Conservation (phyloP, 2,329 filamentous ascomycete species). For the Thyridium curvatum region DNA sequence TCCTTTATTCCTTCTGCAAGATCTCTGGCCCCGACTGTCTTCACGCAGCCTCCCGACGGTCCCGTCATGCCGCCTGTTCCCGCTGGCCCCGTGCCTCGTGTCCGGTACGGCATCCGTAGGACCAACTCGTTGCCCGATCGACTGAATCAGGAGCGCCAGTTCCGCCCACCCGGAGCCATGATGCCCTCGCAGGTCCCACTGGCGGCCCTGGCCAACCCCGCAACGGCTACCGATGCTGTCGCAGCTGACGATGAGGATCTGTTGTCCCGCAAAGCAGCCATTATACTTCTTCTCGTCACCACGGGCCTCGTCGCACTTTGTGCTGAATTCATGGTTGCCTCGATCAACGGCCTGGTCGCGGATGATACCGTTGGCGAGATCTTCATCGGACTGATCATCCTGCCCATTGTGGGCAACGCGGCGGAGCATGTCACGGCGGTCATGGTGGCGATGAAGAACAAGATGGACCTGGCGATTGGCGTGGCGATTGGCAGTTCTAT, state of each 20-base stretch:
- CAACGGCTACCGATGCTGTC: constrained; percentile 18
- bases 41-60: constrained; percentile 39
- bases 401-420: constrained; percentile 68
- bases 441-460: constrained; percentile 66
- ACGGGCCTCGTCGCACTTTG: constrained; percentile 62
- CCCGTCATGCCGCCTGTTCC: constrained; percentile 18
- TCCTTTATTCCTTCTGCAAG: constrained; percentile 59
- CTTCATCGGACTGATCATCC: constrained; percentile 66
- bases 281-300: constrained; percentile 56
- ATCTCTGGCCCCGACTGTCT: constrained; percentile 66
- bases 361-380: constrained; percentile 53
- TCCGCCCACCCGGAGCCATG: constrained; percentile 43
- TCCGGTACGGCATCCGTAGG: constrained; percentile 61
- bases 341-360: constrained; percentile 57
- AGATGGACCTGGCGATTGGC: constrained; percentile 70
- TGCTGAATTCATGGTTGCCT: constrained; percentile 64
- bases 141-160: constrained; percentile 39
- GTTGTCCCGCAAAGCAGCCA: constrained; percentile 47
- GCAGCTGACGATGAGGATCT: constrained; percentile 30
- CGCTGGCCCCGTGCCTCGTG: constrained; percentile 44
- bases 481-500: constrained; percentile 67
- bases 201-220: constrained; percentile 22
- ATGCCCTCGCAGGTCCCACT: constrained; percentile 40
- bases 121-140: constrained; percentile 70
- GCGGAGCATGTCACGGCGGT: constrained; percentile 69